A percentile compares a stretch with the other conserved stretches of the same genome.
Conservation (phyloP, 2,329 filamentous ascomycete species). For the Chrysoporthe puriensis region DNA sequence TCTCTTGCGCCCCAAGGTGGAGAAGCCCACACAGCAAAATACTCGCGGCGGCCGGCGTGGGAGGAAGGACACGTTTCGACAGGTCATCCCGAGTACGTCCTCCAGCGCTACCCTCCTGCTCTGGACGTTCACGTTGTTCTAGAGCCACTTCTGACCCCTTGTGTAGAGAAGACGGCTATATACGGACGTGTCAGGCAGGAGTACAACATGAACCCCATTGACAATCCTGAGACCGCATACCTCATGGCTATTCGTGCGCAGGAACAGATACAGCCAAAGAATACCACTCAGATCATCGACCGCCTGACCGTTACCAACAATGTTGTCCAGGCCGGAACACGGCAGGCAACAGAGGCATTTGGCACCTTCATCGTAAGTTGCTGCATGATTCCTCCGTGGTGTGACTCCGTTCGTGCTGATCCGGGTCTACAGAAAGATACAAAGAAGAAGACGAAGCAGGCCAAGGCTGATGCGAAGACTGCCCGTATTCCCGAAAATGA, state of each 20-base stretch:
- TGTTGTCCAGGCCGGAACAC: conserved; percentile 62
- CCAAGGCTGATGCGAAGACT: conserved; percentile 78
- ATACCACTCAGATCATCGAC: conserved; percentile 55
- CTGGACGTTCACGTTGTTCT: conserved; percentile 30
- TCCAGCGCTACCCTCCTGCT: conserved; percentile 16
- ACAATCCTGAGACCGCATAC: conserved; percentile 45
- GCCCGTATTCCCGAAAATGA: conserved; percentile 89
- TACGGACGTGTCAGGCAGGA: conserved; percentile 42
- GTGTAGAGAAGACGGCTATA: conserved; percentile 27
- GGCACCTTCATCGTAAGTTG: conserved; percentile 61
- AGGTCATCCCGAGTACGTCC: conserved; percentile 73
- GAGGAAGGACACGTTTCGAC: conserved; percentile 62
- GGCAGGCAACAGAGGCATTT: conserved; percentile 49
- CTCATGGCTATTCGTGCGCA: conserved; percentile 45
- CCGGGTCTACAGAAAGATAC: conserved; percentile 52
- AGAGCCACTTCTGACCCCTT: conserved; percentile 19
- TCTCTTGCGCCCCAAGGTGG: conserved; percentile 51
- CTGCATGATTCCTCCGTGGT: not conserved
- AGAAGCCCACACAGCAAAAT: conserved; percentile 48
- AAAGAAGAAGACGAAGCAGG: conserved; percentile 53
- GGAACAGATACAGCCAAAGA: conserved; percentile 54
- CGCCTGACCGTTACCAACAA: conserved; percentile 54
- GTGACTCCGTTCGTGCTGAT: conserved; percentile 10
- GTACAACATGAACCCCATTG: conserved; percentile 38
- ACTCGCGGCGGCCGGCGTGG: conserved; percentile 30